Conservation (phyloP, 768 basidiomycete species). For the Mycena filopes region DNA sequence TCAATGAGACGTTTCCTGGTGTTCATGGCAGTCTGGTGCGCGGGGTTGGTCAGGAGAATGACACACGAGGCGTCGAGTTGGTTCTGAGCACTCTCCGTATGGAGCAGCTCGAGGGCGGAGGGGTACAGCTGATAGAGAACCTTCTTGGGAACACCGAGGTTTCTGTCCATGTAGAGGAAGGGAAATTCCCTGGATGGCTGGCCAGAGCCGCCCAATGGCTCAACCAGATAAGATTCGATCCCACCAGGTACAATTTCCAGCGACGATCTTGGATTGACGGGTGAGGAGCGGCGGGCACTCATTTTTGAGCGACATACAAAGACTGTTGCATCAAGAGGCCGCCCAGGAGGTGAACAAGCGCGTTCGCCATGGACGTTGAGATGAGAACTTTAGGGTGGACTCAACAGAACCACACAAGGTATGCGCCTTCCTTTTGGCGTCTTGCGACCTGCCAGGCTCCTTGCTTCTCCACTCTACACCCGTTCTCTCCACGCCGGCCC, state of each 20-base stretch:
- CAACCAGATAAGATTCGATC: slow-evolving; percentile 54
- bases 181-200: slow-evolving; percentile 50
- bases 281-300: background rate
- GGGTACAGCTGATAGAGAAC: slow-evolving; percentile 64
- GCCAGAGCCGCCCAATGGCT: slow-evolving; percentile 31
- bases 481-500: background rate
- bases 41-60: slow-evolving; percentile 74
- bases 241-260: slow-evolving; percentile 74
- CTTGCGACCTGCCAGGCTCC: slow-evolving; percentile 1
- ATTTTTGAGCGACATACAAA: background rate
- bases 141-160: slow-evolving; percentile 75
- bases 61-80: slow-evolving; percentile 51
- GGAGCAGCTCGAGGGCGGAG: slow-evolving; percentile 50
- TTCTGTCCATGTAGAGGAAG: slow-evolving; percentile 65
- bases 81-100: slow-evolving; percentile 33
- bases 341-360: slow-evolving; percentile 11
- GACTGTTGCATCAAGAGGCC: slow-evolving; percentile 15
- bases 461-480: background rate
- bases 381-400: too few species aligned
- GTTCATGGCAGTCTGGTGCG: slow-evolving; percentile 76
- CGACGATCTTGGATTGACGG: slow-evolving; percentile 48
- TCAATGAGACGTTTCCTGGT: slow-evolving; percentile 63
- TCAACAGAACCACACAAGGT: too few species aligned
- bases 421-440: slow-evolving; percentile 13
- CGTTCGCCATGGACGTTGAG: slow-evolving; percentile 1